Evolutionary conservation across 2,329 filamentous ascomycete species (phyloP).

Genomic region (Claviceps sp.): DNA sequence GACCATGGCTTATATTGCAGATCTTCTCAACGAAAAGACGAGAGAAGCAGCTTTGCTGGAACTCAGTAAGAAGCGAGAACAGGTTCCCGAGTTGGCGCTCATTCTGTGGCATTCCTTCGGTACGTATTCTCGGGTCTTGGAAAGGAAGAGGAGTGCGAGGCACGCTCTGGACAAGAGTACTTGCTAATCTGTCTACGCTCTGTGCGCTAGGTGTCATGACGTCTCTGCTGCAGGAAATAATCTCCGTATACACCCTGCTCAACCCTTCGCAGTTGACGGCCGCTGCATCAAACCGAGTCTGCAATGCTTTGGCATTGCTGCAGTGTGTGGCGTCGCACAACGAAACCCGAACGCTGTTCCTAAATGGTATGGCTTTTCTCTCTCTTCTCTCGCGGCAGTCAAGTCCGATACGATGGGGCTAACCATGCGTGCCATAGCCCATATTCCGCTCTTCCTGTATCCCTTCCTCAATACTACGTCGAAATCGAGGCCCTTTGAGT

Average conservation of each 20-base stretch:
- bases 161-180: neutral
- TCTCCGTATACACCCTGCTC: constrained; percentile 91
- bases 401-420: neutral
- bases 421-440: constrained; percentile 43
- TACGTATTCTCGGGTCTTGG: constrained; percentile 29
- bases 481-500: constrained; percentile 94
- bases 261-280: constrained; percentile 96
- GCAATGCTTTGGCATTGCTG: constrained; percentile 87
- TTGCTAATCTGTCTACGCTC: neutral
- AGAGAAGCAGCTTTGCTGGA: constrained; percentile 86
- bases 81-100: constrained; percentile 88
- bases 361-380: constrained; percentile 55
- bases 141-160: neutral
- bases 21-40: constrained; percentile 74
- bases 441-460: constrained; percentile 95
- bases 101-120: constrained; percentile 98
- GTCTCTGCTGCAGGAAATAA: constrained; percentile 92
- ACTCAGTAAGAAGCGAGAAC: constrained; percentile 95
- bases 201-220: constrained; percentile 76
- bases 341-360: constrained; percentile 83
- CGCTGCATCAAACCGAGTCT: constrained; percentile 93
- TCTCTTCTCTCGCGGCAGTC: neutral
- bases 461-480: constrained; percentile 98
- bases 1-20: constrained; percentile 86
- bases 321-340: constrained; percentile 97